Conservation (phyloP, 345 rosid species). For the Gossypium stocksii region DNA sequence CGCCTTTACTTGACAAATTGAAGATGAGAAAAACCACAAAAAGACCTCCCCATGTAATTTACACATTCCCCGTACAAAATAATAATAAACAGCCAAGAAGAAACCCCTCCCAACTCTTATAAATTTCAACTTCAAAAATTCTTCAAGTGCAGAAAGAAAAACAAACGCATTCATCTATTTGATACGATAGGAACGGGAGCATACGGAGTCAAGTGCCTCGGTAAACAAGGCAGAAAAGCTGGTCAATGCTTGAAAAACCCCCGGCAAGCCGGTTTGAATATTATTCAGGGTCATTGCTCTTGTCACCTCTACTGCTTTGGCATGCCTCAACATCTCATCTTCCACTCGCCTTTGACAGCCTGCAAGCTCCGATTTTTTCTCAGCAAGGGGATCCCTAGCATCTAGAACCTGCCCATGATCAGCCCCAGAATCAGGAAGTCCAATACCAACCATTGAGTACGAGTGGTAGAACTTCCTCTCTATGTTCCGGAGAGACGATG, state of each 20-base stretch:
- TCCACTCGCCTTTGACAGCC: constrained; percentile 82
- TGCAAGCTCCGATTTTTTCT: constrained; percentile 84
- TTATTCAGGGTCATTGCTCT: constrained; percentile 84
- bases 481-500: constrained; percentile 75
- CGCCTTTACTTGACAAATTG: constrained; percentile 12
- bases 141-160: constrained; percentile 12
- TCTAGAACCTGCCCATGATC: constrained; percentile 67
- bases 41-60: constrained; percentile 29
- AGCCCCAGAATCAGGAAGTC: constrained; percentile 64
- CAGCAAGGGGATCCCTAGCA: constrained; percentile 80
- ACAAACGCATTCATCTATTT: constrained; percentile 36
- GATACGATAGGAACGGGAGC: constrained; percentile 73
- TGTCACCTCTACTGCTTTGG: constrained; percentile 86
- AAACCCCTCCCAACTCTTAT: constrained; percentile 26
- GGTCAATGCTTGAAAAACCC: constrained; percentile 85
- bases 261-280: constrained; percentile 89
- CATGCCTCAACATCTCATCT: constrained; percentile 87
- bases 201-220: constrained; percentile 62
- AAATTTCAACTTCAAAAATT: constrained; percentile 24
- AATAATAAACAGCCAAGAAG: constrained; percentile 29
- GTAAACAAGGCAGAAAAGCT: constrained; percentile 77
- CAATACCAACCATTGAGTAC: constrained; percentile 84
- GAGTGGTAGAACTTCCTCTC: constrained; percentile 94
- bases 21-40: constrained; percentile 12
- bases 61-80: constrained; percentile 20